Evolutionary conservation across 768 basidiomycete genomes (phyloP), one percentile per base, ranked within the genome.

Genomic region (Sarcodon aspratus): DNA sequence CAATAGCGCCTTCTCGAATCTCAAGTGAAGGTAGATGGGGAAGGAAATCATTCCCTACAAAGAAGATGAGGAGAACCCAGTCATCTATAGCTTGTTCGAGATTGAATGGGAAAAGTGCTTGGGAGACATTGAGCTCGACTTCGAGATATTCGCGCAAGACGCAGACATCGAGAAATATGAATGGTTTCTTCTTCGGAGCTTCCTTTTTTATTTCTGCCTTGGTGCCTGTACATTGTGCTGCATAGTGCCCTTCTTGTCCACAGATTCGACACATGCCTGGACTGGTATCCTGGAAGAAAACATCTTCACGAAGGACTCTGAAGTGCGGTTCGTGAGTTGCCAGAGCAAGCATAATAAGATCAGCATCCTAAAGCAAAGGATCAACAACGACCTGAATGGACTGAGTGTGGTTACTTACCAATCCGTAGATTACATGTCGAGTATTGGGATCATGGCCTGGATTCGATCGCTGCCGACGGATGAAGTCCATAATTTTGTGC

Each of bases 401-500:
- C 15, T 9, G 40, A n/a, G 2, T n/a, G 12, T 33, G 35, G 44
- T 40, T 34, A 63, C 84, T 51, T 59, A 94, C 92, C 62, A 99
- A 69, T 56, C 96, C 96, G 68, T 98, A 99, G 53, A 99, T 98
- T 48, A 98, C 95, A 62, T 99, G 96, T 33, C 74, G 74, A 3
- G 93, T 97, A 61, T 99, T 98, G 15, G 95, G 84, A 63, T 99
- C 84, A 66, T 98, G 84, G n/a, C 82, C 85, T 18, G 78, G 76
- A 59, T 94, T 88, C 46, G 76, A 72, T 46, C 96, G 77, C 58
- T 96, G 94, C 33, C 94, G 75, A 48, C 96, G 75, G 54, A 99
- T 95, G 63, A 78, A 98, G 63, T 98, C 96, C 93, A 99, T 97
- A 54, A 99, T 97, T 71, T 99, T 99, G 66, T 99, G 96, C 63